Conservation (phyloP, 495 filamentous ascomycete species). For the Penicillium dipodomyicola region DNA sequence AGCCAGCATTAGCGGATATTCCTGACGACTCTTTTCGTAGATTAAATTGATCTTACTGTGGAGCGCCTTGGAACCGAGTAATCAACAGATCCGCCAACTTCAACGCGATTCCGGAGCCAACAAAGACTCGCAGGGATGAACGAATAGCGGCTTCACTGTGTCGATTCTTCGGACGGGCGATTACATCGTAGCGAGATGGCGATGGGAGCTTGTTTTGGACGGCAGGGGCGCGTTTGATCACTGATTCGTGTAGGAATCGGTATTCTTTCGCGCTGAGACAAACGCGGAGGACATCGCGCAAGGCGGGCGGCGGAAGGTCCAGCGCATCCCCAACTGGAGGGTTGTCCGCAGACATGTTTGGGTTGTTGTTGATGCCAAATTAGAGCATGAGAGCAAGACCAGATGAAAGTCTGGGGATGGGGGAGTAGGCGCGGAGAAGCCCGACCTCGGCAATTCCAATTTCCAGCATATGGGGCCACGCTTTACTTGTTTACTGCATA, state of each 20-base stretch:
- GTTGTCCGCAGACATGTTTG: slow-evolving; percentile 20
- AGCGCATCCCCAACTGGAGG: slow-evolving; percentile 10
- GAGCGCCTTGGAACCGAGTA: slow-evolving; percentile 42
- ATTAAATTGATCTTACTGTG: slow-evolving; percentile 25
- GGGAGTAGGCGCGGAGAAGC: slow-evolving; percentile 2
- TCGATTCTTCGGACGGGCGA: slow-evolving; percentile 57
- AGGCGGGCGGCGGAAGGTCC: slow-evolving; percentile 26
- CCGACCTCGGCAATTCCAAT: slow-evolving; percentile 12
- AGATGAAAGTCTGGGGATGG: slow-evolving; percentile 3
- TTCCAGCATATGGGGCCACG: neutral
- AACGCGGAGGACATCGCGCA: slow-evolving; percentile 76
- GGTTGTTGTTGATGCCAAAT: slow-evolving; percentile 1
- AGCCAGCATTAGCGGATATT: neutral
- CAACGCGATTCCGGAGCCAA: slow-evolving; percentile 64
- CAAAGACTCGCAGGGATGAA: slow-evolving; percentile 71
- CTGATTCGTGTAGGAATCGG: slow-evolving; percentile 72
- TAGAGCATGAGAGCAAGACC: neutral
- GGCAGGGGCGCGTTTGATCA: slow-evolving; percentile 62
- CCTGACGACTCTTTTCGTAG: neutral
- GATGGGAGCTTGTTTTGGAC: slow-evolving; percentile 60
- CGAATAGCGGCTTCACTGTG: slow-evolving; percentile 79
- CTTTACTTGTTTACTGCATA: too few species aligned
- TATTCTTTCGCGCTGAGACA: slow-evolving; percentile 85
- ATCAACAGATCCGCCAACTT: slow-evolving; percentile 63
- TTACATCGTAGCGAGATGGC: slow-evolving; percentile 52